phyloP scores from a whole-genome alignment of 148 eudicot genomes.

The Cornus suecica region DNA sequence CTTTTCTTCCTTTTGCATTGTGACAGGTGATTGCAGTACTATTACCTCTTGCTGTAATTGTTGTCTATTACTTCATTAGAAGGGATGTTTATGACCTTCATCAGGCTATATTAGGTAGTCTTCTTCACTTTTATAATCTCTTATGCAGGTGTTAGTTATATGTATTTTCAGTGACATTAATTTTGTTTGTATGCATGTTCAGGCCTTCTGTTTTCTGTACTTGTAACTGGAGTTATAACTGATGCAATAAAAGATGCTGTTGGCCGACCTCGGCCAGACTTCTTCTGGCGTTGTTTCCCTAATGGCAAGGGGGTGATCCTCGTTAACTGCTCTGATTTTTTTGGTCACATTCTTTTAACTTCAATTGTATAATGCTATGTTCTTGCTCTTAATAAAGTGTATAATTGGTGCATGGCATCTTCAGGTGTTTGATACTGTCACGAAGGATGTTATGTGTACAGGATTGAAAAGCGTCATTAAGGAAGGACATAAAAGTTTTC shows the following conservation, averaged over 20 bases:
- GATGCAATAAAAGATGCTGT: constrained; percentile 91
- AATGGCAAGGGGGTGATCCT: constrained; percentile 61
- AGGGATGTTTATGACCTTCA: constrained; percentile 85
- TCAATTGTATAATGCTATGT: neutral
- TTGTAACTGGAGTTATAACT: constrained; percentile 79
- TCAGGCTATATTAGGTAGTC: constrained; percentile 75
- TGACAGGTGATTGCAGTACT: constrained; percentile 65
- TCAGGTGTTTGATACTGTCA: constrained; percentile 31
- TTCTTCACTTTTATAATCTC: constrained; percentile 3
- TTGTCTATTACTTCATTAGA: constrained; percentile 63
- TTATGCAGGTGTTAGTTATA: neutral
- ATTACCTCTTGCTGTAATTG: constrained; percentile 66
- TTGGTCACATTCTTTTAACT: neutral
- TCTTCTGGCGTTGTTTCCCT: constrained; percentile 97
- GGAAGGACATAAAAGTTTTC: constrained; percentile 97
- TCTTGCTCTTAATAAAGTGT: neutral
- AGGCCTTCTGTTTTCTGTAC: constrained; percentile 83
- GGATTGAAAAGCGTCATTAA: constrained; percentile 60
- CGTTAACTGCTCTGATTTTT: neutral
- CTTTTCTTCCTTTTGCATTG: constrained; percentile 10
- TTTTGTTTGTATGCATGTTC: constrained; percentile 13
- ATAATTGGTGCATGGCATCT: neutral
- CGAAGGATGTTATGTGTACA: constrained; percentile 57
- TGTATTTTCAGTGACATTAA: neutral
- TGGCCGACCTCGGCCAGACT: constrained; percentile 96